These are phyloP conservation scores for Apophysomyces elegans DNA, from an alignment of 371 early-diverging fungal genomes.

Conservation along the genomic window DNA sequence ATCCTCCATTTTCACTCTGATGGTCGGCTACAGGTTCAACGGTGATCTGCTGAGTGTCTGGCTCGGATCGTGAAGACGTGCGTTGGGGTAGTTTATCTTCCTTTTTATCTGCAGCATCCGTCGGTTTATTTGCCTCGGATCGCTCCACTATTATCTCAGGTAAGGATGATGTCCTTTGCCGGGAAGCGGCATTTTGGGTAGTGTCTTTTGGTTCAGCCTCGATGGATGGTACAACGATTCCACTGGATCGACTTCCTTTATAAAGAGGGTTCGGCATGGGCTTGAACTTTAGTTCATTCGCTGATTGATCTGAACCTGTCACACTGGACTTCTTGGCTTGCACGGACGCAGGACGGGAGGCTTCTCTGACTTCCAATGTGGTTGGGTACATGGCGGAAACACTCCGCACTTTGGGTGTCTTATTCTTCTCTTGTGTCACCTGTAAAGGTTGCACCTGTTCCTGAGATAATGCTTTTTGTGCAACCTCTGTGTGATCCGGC, in stretches of 20 bases:
- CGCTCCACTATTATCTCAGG: not conserved
- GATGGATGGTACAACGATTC: not conserved
- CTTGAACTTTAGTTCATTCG: slow-evolving; percentile 1
- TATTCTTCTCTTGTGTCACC: not conserved
- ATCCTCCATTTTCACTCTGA: slow-evolving; percentile 11
- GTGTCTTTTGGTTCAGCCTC: not conserved
- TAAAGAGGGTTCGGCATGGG: not conserved
- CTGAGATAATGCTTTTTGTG: slow-evolving; percentile 1
- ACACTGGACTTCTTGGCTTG: not conserved
- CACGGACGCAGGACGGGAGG: not conserved
- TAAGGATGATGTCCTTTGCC: not conserved
- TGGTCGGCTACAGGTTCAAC: not conserved
- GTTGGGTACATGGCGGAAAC: not conserved
- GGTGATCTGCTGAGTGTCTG: not conserved
- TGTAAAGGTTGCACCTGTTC: not conserved
- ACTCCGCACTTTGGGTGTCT: slow-evolving; percentile 3
- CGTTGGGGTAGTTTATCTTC: not conserved
- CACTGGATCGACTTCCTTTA: not conserved
- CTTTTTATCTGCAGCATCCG: not conserved
- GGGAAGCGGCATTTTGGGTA: not conserved
- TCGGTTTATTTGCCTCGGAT: not conserved
- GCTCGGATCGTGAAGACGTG: not conserved
- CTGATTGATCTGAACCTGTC: not conserved
- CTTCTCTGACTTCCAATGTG: not conserved
- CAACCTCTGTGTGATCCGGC: not conserved